Evolutionary conservation across 2,329 filamentous ascomycete genomes (phyloP).

Genomic region (Byssochlamys sp.): DNA sequence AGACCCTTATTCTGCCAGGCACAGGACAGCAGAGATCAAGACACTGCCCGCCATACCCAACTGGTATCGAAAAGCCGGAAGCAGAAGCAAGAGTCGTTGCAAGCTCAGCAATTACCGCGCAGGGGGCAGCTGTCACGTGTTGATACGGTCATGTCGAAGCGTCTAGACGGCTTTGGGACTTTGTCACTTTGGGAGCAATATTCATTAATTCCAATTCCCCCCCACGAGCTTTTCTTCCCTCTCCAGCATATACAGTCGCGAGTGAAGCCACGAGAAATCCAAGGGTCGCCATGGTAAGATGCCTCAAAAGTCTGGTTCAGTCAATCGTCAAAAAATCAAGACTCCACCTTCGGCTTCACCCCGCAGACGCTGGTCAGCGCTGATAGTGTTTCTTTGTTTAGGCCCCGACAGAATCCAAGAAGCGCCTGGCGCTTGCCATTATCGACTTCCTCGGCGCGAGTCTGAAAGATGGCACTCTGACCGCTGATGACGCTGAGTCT

Average conservation of each 20-base stretch:
- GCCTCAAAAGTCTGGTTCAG: too few species aligned
- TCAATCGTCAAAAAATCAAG: background rate
- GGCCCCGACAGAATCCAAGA: slow-evolving; percentile 48
- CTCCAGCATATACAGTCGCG: background rate
- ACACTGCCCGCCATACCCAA: slow-evolving; percentile 14
- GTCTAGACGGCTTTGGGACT: slow-evolving; percentile 6
- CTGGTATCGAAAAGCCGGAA: slow-evolving; percentile 1
- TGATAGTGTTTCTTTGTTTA: slow-evolving; percentile 8
- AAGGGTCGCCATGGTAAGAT: slow-evolving; percentile 4
- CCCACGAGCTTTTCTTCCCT: background rate
- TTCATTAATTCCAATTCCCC: background rate
- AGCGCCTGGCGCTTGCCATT: slow-evolving; percentile 93
- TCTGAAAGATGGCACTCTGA: slow-evolving; percentile 76
- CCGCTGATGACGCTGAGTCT: slow-evolving; percentile 78
- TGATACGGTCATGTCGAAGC: slow-evolving; percentile 6
- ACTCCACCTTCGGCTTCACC: background rate
- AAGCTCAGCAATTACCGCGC: background rate
- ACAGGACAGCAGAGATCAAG: slow-evolving; percentile 13
- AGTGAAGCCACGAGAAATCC: background rate
- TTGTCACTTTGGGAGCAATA: background rate
- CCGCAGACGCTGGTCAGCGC: background rate
- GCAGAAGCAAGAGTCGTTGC: background rate
- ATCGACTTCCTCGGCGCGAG: slow-evolving; percentile 87
- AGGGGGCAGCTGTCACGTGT: slow-evolving; percentile 7
- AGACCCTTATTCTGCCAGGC: slow-evolving; percentile 13